Evolutionary conservation across 1,284 basidiomycete genomes (phyloP), one percentile per base, ranked within the genome.

Genomic region (Apiotrichum montevideense): DNA sequence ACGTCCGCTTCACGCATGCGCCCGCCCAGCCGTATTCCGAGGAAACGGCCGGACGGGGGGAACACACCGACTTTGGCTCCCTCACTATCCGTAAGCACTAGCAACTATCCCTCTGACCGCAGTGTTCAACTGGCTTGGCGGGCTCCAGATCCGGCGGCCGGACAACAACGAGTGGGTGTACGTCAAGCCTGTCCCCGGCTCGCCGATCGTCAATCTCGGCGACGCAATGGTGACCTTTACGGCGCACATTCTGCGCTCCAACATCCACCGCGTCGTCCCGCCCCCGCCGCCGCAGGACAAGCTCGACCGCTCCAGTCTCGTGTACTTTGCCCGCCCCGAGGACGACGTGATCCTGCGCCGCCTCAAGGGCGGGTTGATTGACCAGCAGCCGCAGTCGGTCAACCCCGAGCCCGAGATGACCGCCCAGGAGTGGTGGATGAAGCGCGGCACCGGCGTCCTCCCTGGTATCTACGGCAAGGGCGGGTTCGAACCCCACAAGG

Each of bases 131-230:
- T 80, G 81, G 13, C 80, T 88, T 0, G 86, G 86, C 3, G 87
- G 87, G 0, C 74, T 88, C 6, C 87, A 88, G 64, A 85, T 87
- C 1, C 77, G 87, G 43, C 51, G 46, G 6, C 85, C 85, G 0
- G 83, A 83, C 3, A 75, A 80, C 9, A 79, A 82, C n/a, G 71
- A 79, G 29, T 88, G 86, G 86, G 82, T 83, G 63, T 87, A 86
- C 60, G 78, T 87, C 57, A 33, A 83, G 80, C 85, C 85, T 1
- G 66, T 86, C 34, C 80, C 82, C 0, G 81, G 82, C 0, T 81
- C 84, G 56, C 82, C 82, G 2, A 77, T 85, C 34, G 84, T 84
- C 68, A 85, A 85, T 61, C 55, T 85, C 9, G 84, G 84, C 8
- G 84, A 85, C 56, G 81, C 83, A 1, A 73, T 85, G 63, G 68